Percentiles rank a stretch among this genome's conserved stretches.
Evolutionary conservation across 352 stramenopile genomes (phyloP).

Genomic region (Globisporangium polare): DNA sequence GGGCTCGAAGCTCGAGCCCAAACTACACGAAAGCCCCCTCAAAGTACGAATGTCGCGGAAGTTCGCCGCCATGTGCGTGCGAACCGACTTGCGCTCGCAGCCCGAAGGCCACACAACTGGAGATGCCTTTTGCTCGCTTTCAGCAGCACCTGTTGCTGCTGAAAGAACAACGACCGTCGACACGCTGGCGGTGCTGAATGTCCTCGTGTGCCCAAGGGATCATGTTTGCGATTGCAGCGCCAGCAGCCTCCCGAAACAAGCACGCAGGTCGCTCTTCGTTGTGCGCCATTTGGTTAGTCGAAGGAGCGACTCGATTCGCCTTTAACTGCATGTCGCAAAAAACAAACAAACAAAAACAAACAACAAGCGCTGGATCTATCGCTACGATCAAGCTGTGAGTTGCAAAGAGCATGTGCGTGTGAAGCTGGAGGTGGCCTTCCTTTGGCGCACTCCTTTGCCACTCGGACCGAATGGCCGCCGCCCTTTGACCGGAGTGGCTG

Average conservation of each 20-base stretch:
- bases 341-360: neutral
- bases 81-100: neutral
- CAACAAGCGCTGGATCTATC: neutral
- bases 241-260: neutral
- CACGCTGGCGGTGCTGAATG: too few species aligned
- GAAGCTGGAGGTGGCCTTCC: too few species aligned
- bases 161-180: too few species aligned
- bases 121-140: neutral
- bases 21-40: neutral
- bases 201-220: too few species aligned
- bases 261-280: too few species aligned
- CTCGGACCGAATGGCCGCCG: too few species aligned
- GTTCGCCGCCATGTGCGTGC: neutral
- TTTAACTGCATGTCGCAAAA: neutral
- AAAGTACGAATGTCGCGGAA: constrained; percentile 3
- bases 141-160: neutral
- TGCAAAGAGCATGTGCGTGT: too few species aligned
- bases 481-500: too few species aligned
- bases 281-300: neutral
- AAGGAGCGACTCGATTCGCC: neutral
- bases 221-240: neutral
- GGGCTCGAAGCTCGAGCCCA: neutral
- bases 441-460: too few species aligned
- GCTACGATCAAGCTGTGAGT: too few species aligned
- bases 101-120: neutral